Base-by-base conservation (phyloP, 139 green algal species). In the Picochlorum sp. region DNA sequence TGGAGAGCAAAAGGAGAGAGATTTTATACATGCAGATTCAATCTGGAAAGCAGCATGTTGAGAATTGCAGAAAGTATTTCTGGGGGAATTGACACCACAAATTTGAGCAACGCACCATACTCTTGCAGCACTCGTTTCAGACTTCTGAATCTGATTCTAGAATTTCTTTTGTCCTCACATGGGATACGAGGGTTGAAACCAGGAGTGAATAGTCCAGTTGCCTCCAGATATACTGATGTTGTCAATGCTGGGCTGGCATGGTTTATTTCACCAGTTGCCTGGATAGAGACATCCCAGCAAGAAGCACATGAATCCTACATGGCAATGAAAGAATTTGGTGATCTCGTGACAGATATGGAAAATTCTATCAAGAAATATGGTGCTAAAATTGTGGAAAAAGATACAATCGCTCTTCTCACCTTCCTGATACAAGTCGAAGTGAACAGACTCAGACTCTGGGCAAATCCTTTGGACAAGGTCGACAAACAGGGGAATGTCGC, bases 401-500 rank as follows among this genome's bases (percentile, higher is more conserved):
- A 41, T 41, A 41, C 7, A 41, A 11, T 41, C 8, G 7, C 34
- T 41, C 34, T 41, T 8, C 34, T 41, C 8, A 20, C n/a, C 11
- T 54, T 54, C 1, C n/a, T 54, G 47, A 20, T 54, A 26, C n/a
- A 20, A 14, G 47, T 26, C 21, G 85, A 91, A 69, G 52, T 62
- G 4, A 73, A 90, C 49, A 72, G 86, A 21, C 72, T 92, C 56
- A 60, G 71, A 5, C 77, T 82, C 38, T 81, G 79, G 71, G 60
- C 61, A 9, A 55, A 66, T 18, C 69, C 71, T 31, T 11, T 75
- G 56, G 57, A 34, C n/a, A 28, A 28, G 28, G 38, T 28, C n/a
- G 23, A 24, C 6, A 30, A 30, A 57, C 23, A 51, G 1, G 9
- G 10, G 28, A 47, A 45, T 16, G 14, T 14, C 0, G 6, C 26